phyloP scores from a whole-genome alignment of 768 basidiomycete species.

The Leccinum fibrillosum region DNA sequence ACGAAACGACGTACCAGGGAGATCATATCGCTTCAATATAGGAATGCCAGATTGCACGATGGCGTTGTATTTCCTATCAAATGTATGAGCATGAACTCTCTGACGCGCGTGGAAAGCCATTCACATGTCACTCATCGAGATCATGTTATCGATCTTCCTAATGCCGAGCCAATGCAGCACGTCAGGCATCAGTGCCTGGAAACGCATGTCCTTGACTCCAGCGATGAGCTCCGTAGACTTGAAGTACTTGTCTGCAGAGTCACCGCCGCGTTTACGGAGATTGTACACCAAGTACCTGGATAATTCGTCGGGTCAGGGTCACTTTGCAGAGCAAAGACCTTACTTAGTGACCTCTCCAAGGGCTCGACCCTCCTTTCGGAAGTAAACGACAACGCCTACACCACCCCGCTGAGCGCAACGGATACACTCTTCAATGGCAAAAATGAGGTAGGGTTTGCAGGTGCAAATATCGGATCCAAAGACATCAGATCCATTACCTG shows the following conservation, averaged over 20 bases:
- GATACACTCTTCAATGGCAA: conserved; percentile 92
- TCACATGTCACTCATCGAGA: conserved; percentile 83
- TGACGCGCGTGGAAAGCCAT: conserved; percentile 13
- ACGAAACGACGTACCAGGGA: conserved; percentile 55
- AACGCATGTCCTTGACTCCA: conserved; percentile 95
- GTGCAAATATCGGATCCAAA: conserved; percentile 93
- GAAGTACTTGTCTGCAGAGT: conserved; percentile 92
- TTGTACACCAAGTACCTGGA: conserved; percentile 90
- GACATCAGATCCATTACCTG: conserved; percentile 92
- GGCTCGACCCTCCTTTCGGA: conserved; percentile 91
- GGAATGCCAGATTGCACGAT: conserved; percentile 87
- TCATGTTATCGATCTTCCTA: conserved; percentile 84
- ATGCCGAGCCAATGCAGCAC: conserved; percentile 95
- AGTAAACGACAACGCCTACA: conserved; percentile 91
- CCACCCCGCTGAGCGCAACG: conserved; percentile 80
- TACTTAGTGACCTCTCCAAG: conserved; percentile 92
- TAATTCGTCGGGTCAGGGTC: not conserved
- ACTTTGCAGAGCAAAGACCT: conserved; percentile 19
- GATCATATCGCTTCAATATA: conserved; percentile 78
- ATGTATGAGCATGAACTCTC: not conserved
- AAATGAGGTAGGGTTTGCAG: conserved; percentile 89
- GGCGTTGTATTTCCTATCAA: conserved; percentile 84
- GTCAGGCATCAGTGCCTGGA: conserved; percentile 93
- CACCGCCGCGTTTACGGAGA: conserved; percentile 90
- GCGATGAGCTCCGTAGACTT: conserved; percentile 90